Percentiles rank a stretch among this genome's conserved stretches.
Conservation (phyloP, 768 basidiomycete species). For the Cubamyces lactineus region DNA sequence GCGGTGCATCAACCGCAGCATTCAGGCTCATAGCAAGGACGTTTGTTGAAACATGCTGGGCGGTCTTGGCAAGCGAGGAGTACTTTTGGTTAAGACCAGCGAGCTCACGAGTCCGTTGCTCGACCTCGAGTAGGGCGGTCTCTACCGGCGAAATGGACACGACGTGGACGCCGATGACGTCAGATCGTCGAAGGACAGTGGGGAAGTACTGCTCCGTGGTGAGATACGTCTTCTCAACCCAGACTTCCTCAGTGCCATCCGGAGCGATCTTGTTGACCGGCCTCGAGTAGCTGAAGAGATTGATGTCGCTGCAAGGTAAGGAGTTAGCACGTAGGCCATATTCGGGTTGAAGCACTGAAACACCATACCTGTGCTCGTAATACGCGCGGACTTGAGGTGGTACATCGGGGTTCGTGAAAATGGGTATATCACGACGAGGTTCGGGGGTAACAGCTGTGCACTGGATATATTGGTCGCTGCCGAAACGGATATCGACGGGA, state of each 20-base stretch:
- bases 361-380: conserved; percentile 78
- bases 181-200: conserved; percentile 87
- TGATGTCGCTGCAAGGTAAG: conserved; percentile 63
- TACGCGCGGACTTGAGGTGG: conserved; percentile 79
- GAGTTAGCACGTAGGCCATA: not conserved
- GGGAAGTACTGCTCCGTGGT: conserved; percentile 91
- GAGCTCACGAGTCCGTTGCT: conserved; percentile 79
- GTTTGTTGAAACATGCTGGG: conserved; percentile 75
- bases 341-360: conserved; percentile 5
- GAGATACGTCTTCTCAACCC: conserved; percentile 88
- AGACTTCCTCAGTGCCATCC: conserved; percentile 73
- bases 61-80: conserved; percentile 75
- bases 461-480: conserved; percentile 84
- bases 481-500: conserved; percentile 76
- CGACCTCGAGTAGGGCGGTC: conserved; percentile 80
- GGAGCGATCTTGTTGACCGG: conserved; percentile 64
- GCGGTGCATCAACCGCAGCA: conserved; percentile 80
- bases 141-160: conserved; percentile 86
- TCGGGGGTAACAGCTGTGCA: conserved; percentile 86
- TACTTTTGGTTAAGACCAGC: conserved; percentile 69
- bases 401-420: conserved; percentile 87
- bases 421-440: conserved; percentile 72
- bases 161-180: conserved; percentile 71
- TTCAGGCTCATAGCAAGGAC: conserved; percentile 87
- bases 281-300: conserved; percentile 77